Evolutionary conservation across 1,139 yeast genomes (phyloP), one percentile per base, ranked within the genome.

Genomic region (Yamadazyma mexicana): DNA sequence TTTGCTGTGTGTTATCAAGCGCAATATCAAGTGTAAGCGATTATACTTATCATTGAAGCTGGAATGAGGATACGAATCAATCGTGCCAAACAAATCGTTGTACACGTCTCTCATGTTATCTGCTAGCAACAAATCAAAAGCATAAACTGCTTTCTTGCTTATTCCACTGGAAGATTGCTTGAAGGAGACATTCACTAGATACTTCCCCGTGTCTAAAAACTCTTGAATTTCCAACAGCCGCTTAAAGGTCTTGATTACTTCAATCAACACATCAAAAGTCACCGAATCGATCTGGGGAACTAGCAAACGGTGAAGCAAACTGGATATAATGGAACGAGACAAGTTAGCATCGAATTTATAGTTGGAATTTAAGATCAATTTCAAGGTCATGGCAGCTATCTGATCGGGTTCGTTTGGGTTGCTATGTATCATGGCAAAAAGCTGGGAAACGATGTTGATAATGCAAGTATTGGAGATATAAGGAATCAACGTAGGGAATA

Each of bases 191-290:
- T 59, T 50, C 9, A 74, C 59, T 33, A 81, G 58, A 22, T 66
- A 60, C 4, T 52, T 44, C 7, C 73, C 62, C 4, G 77, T 58
- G 17, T 55, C 52, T 1, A 49, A 49, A 10, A 75, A 52, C 43
- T 81, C 84, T 0, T 60, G 53, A 1, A 56, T 47, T 0, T 66
- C 52, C 34, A 87, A 66, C 9, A 66, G 69, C 22, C 62, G 55
- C 1, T 89, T 88, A 44, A 81, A 65, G 40, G 73, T 69, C 43
- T 72, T 73, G 35, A 83, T 62, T 31, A 84, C 54, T 49, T 83
- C 89, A 22, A 75, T 69, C 36, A 84, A 60, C 5, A 83, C 73
- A 53, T 86, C 95, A 49, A 84, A 73, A 28, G 75, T 14, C 10
- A 23, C 20, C 12, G 34, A 17, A 16, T 32, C 18, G 7, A 30